A percentile compares a stretch with the other conserved stretches of the same genome.
Evolutionary conservation across 1,284 basidiomycete species (phyloP).

Genomic region (Apiotrichum montevideense): DNA sequence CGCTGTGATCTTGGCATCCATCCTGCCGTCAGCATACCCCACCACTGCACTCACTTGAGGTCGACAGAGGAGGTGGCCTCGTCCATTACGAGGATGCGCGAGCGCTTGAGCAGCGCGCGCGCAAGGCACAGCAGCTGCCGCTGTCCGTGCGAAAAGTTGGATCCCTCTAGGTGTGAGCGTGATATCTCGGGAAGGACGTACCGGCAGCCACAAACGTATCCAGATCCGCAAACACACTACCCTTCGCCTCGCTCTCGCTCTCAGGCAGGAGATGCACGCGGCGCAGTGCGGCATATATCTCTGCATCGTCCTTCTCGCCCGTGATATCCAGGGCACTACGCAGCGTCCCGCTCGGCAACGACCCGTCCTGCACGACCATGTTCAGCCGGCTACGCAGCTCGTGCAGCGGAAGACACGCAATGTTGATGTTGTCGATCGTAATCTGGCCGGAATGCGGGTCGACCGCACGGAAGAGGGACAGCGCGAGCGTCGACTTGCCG

Average conservation of each 20-base stretch:
- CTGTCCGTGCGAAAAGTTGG: conserved; percentile 71
- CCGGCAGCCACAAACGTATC: conserved; percentile 40
- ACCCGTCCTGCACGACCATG: conserved; percentile 49
- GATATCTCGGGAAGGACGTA: conserved; percentile 2
- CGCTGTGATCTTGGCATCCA: conserved; percentile 66
- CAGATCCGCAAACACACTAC: conserved; percentile 53
- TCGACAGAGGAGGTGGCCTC: conserved; percentile 61
- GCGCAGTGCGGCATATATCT: conserved; percentile 54
- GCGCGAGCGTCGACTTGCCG: conserved; percentile 70
- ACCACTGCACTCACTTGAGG: conserved; percentile 51
- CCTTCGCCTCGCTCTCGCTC: conserved; percentile 49
- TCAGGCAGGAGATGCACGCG: conserved; percentile 53
- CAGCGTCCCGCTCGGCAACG: conserved; percentile 52
- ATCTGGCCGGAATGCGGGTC: conserved; percentile 61
- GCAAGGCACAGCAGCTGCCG: conserved; percentile 68
- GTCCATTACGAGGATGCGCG: conserved; percentile 63
- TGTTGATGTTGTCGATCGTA: conserved; percentile 64
- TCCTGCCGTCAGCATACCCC: conserved; percentile 37
- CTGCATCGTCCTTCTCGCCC: conserved; percentile 48
- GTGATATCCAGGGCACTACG: conserved; percentile 59
- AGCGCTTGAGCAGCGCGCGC: conserved; percentile 64
- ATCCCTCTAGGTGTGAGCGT: conserved; percentile 44
- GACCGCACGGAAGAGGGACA: conserved; percentile 62
- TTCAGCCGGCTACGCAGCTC: conserved; percentile 59
- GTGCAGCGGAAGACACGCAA: conserved; percentile 55